These are phyloP conservation scores for Carex sylvatica DNA, from an alignment of 202 grass and related monocot species.

Conservation along the genomic window DNA sequence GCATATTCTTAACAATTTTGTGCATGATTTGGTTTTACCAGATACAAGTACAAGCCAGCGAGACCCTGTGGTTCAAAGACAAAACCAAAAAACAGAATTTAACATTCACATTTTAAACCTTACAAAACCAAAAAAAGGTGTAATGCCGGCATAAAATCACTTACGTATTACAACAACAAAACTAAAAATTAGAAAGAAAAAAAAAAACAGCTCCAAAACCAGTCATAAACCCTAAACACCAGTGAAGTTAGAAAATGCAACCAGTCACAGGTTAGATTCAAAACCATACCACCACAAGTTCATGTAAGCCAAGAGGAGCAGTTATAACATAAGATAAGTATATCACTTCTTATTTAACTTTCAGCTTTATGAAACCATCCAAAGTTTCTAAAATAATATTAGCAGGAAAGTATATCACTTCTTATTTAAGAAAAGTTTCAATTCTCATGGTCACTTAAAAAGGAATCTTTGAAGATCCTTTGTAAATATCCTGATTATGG, in stretches of 20 bases:
- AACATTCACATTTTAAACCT: background rate
- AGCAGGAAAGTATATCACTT: background rate
- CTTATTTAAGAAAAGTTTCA: background rate
- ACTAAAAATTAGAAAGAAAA: background rate
- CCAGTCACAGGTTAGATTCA: background rate
- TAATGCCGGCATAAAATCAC: background rate
- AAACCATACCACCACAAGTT: slow-evolving; percentile 83
- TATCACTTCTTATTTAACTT: too few relatives aligned
- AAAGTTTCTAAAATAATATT: background rate
- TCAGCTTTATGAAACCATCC: background rate
- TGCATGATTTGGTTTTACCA: too few relatives aligned
- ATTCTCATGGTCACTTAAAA: background rate
- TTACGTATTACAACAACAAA: background rate
- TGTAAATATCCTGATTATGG: background rate
- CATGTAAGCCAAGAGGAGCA: slow-evolving; percentile 87
- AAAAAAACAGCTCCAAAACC: background rate
- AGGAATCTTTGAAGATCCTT: background rate
- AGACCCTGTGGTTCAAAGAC: background rate
- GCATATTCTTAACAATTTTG: too few relatives aligned
- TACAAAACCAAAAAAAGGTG: background rate
- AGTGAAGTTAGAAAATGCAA: background rate
- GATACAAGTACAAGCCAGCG: too few relatives aligned
- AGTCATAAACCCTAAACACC: too few relatives aligned
- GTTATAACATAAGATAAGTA: slow-evolving; percentile 79
- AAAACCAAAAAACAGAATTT: background rate